These are phyloP conservation scores for Paecilomyces fulvus DNA, from an alignment of 2,329 filamentous ascomycete genomes.

Conservation along the genomic window DNA sequence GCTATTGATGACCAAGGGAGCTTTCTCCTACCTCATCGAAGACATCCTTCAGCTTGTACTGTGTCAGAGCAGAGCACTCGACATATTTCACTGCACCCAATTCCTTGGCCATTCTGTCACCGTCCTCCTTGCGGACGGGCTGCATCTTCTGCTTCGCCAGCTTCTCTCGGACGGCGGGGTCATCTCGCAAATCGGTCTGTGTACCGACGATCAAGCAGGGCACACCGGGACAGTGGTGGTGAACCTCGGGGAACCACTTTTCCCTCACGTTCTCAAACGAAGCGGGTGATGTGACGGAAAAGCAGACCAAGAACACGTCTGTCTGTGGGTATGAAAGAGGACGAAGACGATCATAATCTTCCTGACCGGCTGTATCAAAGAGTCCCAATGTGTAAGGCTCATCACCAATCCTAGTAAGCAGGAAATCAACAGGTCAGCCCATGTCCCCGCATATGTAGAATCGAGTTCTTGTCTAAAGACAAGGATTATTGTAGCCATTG, in stretches of 20 bases:
- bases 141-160: constrained; percentile 92
- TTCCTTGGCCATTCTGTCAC: constrained; percentile 93
- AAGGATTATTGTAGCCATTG: not conserved
- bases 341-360: constrained; percentile 96
- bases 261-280: constrained; percentile 99
- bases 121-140: constrained; percentile 84
- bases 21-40: constrained; percentile 77
- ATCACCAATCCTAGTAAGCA: constrained; percentile 74
- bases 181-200: constrained; percentile 91
- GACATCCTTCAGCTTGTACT: constrained; percentile 98
- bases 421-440: not conserved
- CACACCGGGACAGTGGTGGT: constrained; percentile 96
- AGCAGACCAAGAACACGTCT: constrained; percentile 97
- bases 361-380: constrained; percentile 97
- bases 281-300: constrained; percentile 92
- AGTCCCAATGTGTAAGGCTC: constrained; percentile 96
- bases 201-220: constrained; percentile 97
- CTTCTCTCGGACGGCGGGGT: constrained; percentile 80
- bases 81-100: constrained; percentile 98
- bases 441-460: not conserved
- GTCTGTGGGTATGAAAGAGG: constrained; percentile 97
- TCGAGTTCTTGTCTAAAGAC: not conserved
- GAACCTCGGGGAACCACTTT: constrained; percentile 98
- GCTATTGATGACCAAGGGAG: constrained; percentile 5
- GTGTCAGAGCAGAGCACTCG: constrained; percentile 94